Evolutionary conservation across 108 stramenopile species (phyloP).

Genomic region (Conticribra guillardii): DNA sequence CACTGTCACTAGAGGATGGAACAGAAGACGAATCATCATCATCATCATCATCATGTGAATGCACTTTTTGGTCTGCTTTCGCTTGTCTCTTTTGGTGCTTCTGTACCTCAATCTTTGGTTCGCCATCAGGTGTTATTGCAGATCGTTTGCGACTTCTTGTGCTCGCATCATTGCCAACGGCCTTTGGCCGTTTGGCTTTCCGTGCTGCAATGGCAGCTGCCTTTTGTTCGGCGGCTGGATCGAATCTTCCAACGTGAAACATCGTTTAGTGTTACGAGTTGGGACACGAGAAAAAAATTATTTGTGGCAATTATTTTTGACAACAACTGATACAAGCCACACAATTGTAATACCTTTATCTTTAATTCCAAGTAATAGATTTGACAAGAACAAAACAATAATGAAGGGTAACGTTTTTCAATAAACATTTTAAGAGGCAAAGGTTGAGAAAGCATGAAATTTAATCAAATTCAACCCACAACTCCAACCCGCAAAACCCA

Average conservation of each 20-base stretch:
- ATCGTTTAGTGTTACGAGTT: no score
- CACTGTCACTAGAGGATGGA: slow-evolving; percentile 28
- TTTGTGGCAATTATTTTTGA: no score
- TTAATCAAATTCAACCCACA: not conserved
- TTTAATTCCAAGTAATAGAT: no score
- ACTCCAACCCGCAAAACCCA: no score
- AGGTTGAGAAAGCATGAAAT: not conserved
- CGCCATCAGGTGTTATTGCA: no score
- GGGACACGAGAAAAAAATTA: not conserved
- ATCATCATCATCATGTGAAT: not conserved
- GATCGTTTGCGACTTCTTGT: no score
- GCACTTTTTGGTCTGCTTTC: no score
- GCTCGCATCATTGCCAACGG: no score
- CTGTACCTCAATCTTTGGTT: no score
- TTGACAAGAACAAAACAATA: not conserved
- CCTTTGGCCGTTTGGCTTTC: slow-evolving; percentile 29
- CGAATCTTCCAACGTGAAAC: slow-evolving; percentile 77
- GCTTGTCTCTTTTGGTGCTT: no score
- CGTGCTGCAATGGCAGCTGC: slow-evolving; percentile 11
- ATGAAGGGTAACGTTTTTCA: not conserved
- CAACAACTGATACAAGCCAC: no score
- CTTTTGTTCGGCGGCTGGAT: slow-evolving; percentile 58
- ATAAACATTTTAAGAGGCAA: not conserved
- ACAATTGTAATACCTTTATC: no score
- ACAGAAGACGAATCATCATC: slow-evolving; percentile 26